Conservation (phyloP, 1,284 basidiomycete genomes). For the Mycosarcoma maydis region DNA sequence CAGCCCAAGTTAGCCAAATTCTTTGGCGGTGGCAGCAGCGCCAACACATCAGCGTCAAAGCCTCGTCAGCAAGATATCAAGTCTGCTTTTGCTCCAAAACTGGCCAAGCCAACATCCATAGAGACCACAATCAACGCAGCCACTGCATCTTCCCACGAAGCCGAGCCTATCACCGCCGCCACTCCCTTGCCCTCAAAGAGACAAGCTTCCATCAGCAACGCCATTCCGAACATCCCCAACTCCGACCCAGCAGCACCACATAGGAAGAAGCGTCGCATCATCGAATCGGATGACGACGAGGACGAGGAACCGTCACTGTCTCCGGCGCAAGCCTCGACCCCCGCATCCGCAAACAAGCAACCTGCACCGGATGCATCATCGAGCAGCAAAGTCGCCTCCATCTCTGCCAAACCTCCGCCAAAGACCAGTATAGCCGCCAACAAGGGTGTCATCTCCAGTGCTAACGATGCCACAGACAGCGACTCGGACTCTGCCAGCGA, state of each 20-base stretch:
- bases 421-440: conserved; percentile 12
- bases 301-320: conserved; percentile 43
- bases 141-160: not conserved
- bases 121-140: not conserved
- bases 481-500: conserved; percentile 55
- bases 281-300: conserved; percentile 66
- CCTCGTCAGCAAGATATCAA: conserved; percentile 51
- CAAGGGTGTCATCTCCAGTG: conserved; percentile 6
- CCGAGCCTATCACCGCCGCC: not conserved
- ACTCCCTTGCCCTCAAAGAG: conserved; percentile 4
- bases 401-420: conserved; percentile 23
- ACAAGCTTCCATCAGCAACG: conserved; percentile 7
- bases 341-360: conserved; percentile 5
- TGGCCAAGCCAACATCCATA: not conserved
- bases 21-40: conserved; percentile 28
- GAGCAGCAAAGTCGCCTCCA: conserved; percentile 17
- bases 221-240: not conserved
- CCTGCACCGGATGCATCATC: not conserved
- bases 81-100: conserved; percentile 55
- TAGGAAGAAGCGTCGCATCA: conserved; percentile 62
- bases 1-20: conserved; percentile 45
- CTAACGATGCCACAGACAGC: conserved; percentile 31
- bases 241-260: conserved; percentile 5
- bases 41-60: conserved; percentile 8
- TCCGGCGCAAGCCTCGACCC: not conserved